Conservation (phyloP, 345 rosid genomes). For the Gossypium turneri region DNA sequence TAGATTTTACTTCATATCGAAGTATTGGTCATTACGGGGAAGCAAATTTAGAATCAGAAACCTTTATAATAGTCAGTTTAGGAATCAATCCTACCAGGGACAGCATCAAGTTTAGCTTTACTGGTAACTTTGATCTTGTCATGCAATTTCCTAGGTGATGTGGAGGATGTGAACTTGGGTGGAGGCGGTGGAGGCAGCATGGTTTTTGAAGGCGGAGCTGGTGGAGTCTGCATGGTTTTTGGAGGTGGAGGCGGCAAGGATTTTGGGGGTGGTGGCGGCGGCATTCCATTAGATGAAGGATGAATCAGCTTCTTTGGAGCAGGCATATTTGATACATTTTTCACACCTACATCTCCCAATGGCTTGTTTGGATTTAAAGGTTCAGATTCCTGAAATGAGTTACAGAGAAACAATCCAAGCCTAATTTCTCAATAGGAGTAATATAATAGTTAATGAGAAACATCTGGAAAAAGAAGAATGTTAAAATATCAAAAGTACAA, state of each 20-base stretch:
- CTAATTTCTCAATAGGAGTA: slow-evolving; percentile 22
- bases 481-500: neutral
- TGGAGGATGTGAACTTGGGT: slow-evolving; percentile 43
- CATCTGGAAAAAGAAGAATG: neutral
- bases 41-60: slow-evolving; percentile 6
- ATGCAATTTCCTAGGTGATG: slow-evolving; percentile 22
- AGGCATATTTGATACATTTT: slow-evolving; percentile 39
- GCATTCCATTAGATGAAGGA: slow-evolving; percentile 35
- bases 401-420: slow-evolving; percentile 20
- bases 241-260: slow-evolving; percentile 33
- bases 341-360: slow-evolving; percentile 21
- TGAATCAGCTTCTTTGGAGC: slow-evolving; percentile 43
- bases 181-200: slow-evolving; percentile 54
- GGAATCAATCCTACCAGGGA: slow-evolving; percentile 46
- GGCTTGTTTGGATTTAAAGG: slow-evolving; percentile 28
- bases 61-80: neutral
- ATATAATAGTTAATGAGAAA: neutral
- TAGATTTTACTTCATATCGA: neutral
- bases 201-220: slow-evolving; percentile 35
- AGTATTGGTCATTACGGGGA: neutral
- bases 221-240: slow-evolving; percentile 47
- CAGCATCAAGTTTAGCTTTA: slow-evolving; percentile 33
- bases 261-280: slow-evolving; percentile 27
- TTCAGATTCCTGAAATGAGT: slow-evolving; percentile 45
- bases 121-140: slow-evolving; percentile 22